Percentiles rank a stretch among this genome's conserved stretches.
Conservation (phyloP, 768 basidiomycete genomes). For the Tricholoma hemisulphureum region DNA sequence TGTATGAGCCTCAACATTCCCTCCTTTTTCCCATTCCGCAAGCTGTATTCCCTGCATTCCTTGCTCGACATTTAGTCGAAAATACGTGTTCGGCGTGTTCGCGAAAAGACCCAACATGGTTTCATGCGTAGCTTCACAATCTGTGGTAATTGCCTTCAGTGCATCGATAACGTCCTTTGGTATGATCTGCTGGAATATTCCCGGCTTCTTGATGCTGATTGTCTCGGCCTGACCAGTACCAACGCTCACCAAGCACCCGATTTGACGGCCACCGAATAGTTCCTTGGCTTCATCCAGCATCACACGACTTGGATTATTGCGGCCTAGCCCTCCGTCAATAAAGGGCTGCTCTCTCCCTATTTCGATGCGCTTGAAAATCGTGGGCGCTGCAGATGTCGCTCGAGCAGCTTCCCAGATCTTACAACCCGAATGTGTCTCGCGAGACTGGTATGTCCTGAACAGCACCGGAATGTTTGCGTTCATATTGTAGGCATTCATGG, state of each 20-base stretch:
- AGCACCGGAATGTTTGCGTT: not conserved
- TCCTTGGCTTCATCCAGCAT: conserved; percentile 2
- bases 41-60: conserved; percentile 4
- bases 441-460: conserved; percentile 13
- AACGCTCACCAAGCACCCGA: conserved; percentile 10
- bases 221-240: conserved; percentile 6
- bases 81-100: not conserved
- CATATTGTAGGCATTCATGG: conserved; percentile 4
- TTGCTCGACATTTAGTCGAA: conserved; percentile 14
- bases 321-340: conserved; percentile 15
- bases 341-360: conserved; percentile 6
- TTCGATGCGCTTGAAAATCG: conserved; percentile 21
- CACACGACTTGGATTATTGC: conserved; percentile 12
- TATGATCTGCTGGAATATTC: not conserved
- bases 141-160: conserved; percentile 3
- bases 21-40: too few species aligned
- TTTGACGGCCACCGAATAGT: not conserved
- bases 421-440: conserved; percentile 7
- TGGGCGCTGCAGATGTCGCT: conserved; percentile 27
- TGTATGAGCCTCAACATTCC: too few species aligned
- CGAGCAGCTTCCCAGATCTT: conserved; percentile 31
- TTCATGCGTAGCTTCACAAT: conserved; percentile 7
- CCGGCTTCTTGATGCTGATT: not conserved
- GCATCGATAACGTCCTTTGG: not conserved
- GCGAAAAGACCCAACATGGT: not conserved